Evolutionary conservation across 1,284 basidiomycete genomes (phyloP), one percentile per base, ranked within the genome.

Genomic region (Tilletiaria anomala): DNA sequence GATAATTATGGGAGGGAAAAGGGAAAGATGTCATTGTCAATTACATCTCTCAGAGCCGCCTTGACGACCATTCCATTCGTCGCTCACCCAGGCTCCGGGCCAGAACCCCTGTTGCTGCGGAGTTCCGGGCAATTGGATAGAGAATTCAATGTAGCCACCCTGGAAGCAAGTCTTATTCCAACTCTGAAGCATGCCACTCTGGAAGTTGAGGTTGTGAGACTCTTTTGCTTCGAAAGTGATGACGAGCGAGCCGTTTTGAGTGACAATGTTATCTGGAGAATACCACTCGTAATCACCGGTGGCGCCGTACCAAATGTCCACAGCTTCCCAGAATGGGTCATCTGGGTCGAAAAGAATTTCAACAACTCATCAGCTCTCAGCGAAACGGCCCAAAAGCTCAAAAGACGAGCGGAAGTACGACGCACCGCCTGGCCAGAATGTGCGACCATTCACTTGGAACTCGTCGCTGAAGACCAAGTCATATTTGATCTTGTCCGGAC

Each of bases 21-120:
- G 58, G 61, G 6, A 57, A 47, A 16, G 54, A 60, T n/a, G n/a
- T n/a, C n/a, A n/a, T 14, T 72, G 73, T 72, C 73, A 74, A 58
- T 69, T 73, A 10, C 73, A n/a, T n/a, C n/a, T n/a, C n/a, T n/a
- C n/a, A n/a, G n/a, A n/a, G n/a, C n/a, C n/a, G n/a, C n/a, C n/a
- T n/a, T n/a, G n/a, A 29, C 10, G 26, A n/a, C 26, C 10, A 29
- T n/a, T n/a, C n/a, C 8, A n/a, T 8, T 29, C n/a, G 26, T n/a
- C 26, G 10, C 8, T 58, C 24, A 52, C 38, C 62, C 61, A 65
- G 4, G 57, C 48, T 8, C 54, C 65, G n/a, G 73, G 73, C 73
- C 73, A 74, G 59, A 68, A 73, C 6, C 73, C 73, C 37, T 56
- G 57, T 3, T 56, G 65, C 16, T 56, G 58, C 5, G 50, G 48